Evolutionary conservation across 495 filamentous ascomycete genomes (phyloP), one percentile per base, ranked within the genome.

Genomic region (Aspergillus cavernicola): DNA sequence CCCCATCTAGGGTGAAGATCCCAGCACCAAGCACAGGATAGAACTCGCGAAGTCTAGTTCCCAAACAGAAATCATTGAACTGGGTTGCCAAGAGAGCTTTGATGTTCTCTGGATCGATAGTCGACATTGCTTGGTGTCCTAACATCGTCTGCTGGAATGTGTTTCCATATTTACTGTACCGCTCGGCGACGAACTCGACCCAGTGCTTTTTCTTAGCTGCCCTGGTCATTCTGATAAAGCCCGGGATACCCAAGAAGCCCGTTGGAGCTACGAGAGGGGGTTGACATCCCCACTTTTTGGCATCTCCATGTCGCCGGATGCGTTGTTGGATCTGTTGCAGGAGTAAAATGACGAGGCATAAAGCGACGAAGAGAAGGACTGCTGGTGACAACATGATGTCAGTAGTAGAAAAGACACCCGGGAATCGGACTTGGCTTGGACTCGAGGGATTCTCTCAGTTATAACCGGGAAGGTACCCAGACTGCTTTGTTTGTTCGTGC

Each of bases 21-120:
- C 81, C 78, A 53, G 73, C 64, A 1, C 84, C 84, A 0, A 87
- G 63, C 7, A 86, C 55, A 10, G 78, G 71, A 18, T 62, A 61
- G 35, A 84, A 78, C 35, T 72, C 67, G 24, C 62, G 48, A 31
- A 67, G 67, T 46, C 81, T 50, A 1, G 65, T 65, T 1, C 79
- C 80, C 4, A 84, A 55, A 22, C 67, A 67, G 55, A 82, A 89
- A 49, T 86, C 85, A 20, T 84, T 76, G 62, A 95, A 96, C 57
- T 95, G 85, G 0, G 84, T 86, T 0, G 90, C 88, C 2, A 96
- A 76, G 6, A 96, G 70, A 0, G 90, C 85, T 63, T 96, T 90
- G 66, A 97, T 78, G 66, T 95, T 96, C 61, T 92, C 85, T 0
- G 88, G 90, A 37, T 95, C 88, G 40, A 71, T 73, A 1, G 89